These are phyloP conservation scores for Polychaeton citri DNA, from an alignment of 2,329 filamentous ascomycete species.

Conservation along the genomic window DNA sequence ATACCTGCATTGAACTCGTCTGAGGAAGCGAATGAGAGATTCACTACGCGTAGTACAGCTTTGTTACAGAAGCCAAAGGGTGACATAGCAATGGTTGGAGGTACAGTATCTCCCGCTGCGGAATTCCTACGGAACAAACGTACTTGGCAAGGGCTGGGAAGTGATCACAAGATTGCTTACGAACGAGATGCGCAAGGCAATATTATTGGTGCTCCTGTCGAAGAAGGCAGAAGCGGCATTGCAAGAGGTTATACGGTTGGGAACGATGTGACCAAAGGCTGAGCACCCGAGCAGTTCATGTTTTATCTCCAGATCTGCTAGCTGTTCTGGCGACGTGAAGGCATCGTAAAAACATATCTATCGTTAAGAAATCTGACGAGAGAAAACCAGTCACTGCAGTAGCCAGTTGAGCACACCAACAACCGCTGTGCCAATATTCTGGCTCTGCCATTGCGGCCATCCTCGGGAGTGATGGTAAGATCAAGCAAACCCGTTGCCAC, in stretches of 20 bases:
- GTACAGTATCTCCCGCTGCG: conserved; percentile 79
- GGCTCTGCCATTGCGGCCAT: no score
- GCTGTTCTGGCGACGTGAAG: no score
- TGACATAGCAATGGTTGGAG: conserved; percentile 69
- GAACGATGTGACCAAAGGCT: conserved; percentile 24
- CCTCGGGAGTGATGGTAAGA: no score
- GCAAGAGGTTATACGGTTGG: conserved; percentile 79
- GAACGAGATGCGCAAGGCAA: conserved; percentile 42
- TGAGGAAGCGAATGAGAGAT: conserved; percentile 10
- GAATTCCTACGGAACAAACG: conserved; percentile 71
- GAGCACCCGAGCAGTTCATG: no score
- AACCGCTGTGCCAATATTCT: no score
- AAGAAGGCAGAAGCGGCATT: conserved; percentile 77
- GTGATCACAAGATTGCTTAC: conserved; percentile 56
- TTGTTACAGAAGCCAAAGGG: conserved; percentile 53
- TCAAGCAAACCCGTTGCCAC: no score
- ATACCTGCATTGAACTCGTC: not conserved
- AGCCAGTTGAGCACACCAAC: no score
- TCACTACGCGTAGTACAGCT: conserved; percentile 23
- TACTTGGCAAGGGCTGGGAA: conserved; percentile 86
- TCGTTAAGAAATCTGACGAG: no score
- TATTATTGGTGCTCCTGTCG: conserved; percentile 50
- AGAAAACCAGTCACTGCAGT: no score
- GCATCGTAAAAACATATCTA: no score
- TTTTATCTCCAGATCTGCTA: no score